These are phyloP conservation scores for Phaffomyces thermotolerans DNA, from an alignment of 805 yeast genomes.

Conservation along the genomic window DNA sequence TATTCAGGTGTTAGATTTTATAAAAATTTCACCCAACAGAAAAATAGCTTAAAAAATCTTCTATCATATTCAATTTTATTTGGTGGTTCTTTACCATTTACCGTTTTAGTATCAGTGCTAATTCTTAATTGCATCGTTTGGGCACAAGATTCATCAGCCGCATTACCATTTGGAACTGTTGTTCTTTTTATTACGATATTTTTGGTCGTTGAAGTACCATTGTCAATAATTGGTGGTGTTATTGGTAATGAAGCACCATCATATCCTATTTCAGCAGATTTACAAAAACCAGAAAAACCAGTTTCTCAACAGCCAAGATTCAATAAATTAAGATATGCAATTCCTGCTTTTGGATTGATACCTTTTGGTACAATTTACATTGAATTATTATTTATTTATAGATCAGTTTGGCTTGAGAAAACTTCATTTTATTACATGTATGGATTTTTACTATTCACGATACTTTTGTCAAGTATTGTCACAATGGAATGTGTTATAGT, in stretches of 20 bases:
- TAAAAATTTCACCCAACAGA: conserved; percentile 41
- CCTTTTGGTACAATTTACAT: conserved; percentile 81
- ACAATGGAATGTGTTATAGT: conserved; percentile 68
- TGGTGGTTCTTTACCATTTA: conserved; percentile 42
- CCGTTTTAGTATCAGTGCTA: conserved; percentile 42
- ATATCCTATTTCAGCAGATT: conserved; percentile 10
- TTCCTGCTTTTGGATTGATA: conserved; percentile 55
- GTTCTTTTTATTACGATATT: conserved; percentile 52
- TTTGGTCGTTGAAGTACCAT: conserved; percentile 62
- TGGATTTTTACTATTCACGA: conserved; percentile 64
- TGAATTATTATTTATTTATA: conserved; percentile 64
- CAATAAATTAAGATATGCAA: conserved; percentile 18
- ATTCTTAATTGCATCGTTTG: conserved; percentile 63
- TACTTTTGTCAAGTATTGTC: conserved; percentile 50
- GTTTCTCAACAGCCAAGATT: conserved; percentile 32
- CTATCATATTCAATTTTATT: conserved; percentile 32
- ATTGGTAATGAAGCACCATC: conserved; percentile 33
- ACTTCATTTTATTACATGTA: conserved; percentile 73
- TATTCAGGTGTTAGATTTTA: conserved; percentile 59
- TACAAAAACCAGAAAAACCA: conserved; percentile 16
- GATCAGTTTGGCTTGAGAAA: conserved; percentile 74
- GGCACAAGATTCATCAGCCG: conserved; percentile 68
- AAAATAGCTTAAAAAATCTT: conserved; percentile 9
- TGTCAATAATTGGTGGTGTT: conserved; percentile 67
- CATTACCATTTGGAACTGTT: conserved; percentile 74